Base-by-base conservation (phyloP, 164 flowering plant genomes). In the Magnolia kwangsiensis region DNA sequence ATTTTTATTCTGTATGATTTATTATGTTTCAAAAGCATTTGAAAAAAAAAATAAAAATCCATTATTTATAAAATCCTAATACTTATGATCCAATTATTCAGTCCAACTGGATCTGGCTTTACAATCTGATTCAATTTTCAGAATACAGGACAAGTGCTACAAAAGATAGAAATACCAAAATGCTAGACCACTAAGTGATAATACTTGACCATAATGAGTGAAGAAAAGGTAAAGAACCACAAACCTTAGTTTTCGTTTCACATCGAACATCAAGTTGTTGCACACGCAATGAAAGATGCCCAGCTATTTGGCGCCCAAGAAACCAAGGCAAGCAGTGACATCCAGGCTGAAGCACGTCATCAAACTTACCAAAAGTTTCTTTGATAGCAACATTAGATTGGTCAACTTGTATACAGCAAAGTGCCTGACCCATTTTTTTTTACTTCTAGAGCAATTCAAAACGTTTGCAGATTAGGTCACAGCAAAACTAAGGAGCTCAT, bases 181-280 rank as follows among this genome's bases (percentile, higher is more conserved):
- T 8, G 24, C 7, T 24, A 1, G 27, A 27, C 29, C 14, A 58
- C 13, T 7, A 9, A 3, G 29, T 6, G 8, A 49, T 23, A 19
- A 13, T 61, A 61, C 9, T 49, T n/a, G 31, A 20, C 24, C 29
- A 11, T 16, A 8, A 16, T 11, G 63, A 58, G 3, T 50, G 69
- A 64, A 65, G 58, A 7, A 20, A 9, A 45, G 10, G 50, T 24
- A 45, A 66, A 58, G 49, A 50, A 75, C 55, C 9, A 74, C 61
- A 50, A 49, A 21, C 97, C 97, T 90, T 92, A 3, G 95, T 91
- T 80, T 92, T 92, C 3, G 97, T 92, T 81, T 92, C 97, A 79
- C 97, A 92, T 7, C 90, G 91, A 71, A 92, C 92, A 78, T 92
- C 95, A 64, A 92, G 86, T 67, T 92, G 92, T 78, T 92, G 92